phyloP scores from a whole-genome alignment of 1,284 basidiomycete species.

The Tylopilus sp. region DNA sequence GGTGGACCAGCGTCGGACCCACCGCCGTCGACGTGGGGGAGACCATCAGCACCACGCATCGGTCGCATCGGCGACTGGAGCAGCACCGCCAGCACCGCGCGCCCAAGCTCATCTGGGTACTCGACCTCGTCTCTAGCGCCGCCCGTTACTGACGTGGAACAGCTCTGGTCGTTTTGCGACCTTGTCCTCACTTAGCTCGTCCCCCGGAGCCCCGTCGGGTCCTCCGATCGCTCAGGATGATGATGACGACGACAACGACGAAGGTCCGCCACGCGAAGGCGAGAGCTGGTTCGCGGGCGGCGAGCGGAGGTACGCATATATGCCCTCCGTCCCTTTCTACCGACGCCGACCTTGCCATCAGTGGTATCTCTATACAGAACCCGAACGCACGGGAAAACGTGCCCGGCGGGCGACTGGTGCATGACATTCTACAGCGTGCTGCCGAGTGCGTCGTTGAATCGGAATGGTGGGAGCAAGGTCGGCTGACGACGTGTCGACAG shows the following conservation, averaged over 20 bases:
- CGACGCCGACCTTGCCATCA: slow-evolving; percentile 31
- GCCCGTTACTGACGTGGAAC: background rate
- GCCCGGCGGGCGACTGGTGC: slow-evolving; percentile 67
- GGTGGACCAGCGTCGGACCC: slow-evolving; percentile 42
- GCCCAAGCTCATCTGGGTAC: slow-evolving; percentile 13
- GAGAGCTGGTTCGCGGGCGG: slow-evolving; percentile 83
- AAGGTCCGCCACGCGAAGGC: slow-evolving; percentile 41
- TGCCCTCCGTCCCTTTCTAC: background rate
- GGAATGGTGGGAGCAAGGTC: background rate
- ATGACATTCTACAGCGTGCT: slow-evolving; percentile 79
- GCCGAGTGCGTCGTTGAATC: slow-evolving; percentile 53
- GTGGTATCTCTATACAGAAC: slow-evolving; percentile 87
- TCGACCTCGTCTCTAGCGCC: background rate
- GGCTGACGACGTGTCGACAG: slow-evolving; percentile 12
- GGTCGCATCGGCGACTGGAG: slow-evolving; percentile 38
- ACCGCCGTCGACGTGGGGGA: slow-evolving; percentile 45
- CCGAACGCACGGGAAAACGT: slow-evolving; percentile 52
- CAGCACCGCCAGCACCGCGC: background rate
- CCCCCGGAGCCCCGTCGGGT: slow-evolving; percentile 10
- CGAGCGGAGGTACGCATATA: slow-evolving; percentile 62
- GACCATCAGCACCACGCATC: slow-evolving; percentile 36
- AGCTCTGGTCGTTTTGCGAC: slow-evolving; percentile 23
- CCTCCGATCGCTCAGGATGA: slow-evolving; percentile 31
- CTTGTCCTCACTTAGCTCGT: slow-evolving; percentile 20
- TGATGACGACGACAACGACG: slow-evolving; percentile 46